Evolutionary conservation across 2,329 filamentous ascomycete genomes (phyloP).

Genomic region (Ophiostoma piceae): DNA sequence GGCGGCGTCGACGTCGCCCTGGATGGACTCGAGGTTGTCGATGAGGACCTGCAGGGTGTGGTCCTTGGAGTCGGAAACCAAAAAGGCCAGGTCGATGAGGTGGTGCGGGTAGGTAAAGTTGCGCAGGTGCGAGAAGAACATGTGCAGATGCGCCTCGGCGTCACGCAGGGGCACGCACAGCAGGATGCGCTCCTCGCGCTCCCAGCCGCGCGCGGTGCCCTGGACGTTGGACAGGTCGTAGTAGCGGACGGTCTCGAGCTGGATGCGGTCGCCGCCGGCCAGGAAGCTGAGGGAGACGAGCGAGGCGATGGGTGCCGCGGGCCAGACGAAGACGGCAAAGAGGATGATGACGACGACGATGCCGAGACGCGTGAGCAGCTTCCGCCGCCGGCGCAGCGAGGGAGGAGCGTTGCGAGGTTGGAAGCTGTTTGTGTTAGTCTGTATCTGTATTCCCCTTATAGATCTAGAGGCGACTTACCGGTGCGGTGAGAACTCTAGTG

Average conservation of each 20-base stretch:
- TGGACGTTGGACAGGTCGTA: slow-evolving; percentile 91
- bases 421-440: slow-evolving; percentile 52
- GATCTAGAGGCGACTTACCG: slow-evolving; percentile 52
- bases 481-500: slow-evolving; percentile 84
- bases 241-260: slow-evolving; percentile 92
- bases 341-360: slow-evolving; percentile 55
- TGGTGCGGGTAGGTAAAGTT: slow-evolving; percentile 98
- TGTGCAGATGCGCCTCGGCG: slow-evolving; percentile 81
- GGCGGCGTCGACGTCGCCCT: slow-evolving; percentile 70
- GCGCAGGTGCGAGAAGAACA: slow-evolving; percentile 97
- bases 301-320: slow-evolving; percentile 57
- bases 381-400: slow-evolving; percentile 65
- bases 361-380: slow-evolving; percentile 64
- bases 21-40: slow-evolving; percentile 69
- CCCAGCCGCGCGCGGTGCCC: slow-evolving; percentile 89
- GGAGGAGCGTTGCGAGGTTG: slow-evolving; percentile 73
- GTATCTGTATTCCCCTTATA: too few species aligned
- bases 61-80: slow-evolving; percentile 97
- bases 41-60: slow-evolving; percentile 73
- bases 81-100: slow-evolving; percentile 90
- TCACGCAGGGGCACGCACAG: slow-evolving; percentile 92
- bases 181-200: slow-evolving; percentile 89
- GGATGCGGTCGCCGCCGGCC: slow-evolving; percentile 61
- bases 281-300: slow-evolving; percentile 65
- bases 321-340: slow-evolving; percentile 71